A percentile compares a stretch with the other conserved stretches of the same genome.
phyloP scores from a whole-genome alignment of 192 early-diverging fungal genomes.

The Backusella sp. region DNA sequence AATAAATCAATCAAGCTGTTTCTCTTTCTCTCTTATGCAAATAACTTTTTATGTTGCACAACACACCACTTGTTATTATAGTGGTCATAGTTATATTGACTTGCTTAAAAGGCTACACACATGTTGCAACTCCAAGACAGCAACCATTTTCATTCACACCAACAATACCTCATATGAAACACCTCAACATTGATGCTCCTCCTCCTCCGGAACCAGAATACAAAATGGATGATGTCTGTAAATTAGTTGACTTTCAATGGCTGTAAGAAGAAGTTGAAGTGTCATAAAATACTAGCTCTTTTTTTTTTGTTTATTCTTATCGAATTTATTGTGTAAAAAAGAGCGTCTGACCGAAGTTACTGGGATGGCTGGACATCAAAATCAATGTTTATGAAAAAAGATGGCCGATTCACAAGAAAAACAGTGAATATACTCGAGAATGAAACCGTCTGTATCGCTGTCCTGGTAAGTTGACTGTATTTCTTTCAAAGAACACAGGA shows the following conservation, averaged over 20 bases:
- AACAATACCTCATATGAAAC: not conserved
- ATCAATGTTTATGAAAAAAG: constrained; percentile 2
- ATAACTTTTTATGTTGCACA: not conserved
- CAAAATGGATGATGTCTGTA: not conserved
- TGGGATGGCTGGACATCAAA: constrained; percentile 11
- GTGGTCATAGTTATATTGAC: not conserved
- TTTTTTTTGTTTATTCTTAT: not conserved
- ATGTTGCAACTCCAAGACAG: not conserved
- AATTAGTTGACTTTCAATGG: not conserved
- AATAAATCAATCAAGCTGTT: not conserved
- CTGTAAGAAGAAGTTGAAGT: not conserved
- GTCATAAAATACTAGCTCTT: not conserved
- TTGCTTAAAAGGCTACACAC: not conserved
- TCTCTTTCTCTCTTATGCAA: constrained; percentile 1
- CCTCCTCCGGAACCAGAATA: not conserved
- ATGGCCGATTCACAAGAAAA: not conserved
- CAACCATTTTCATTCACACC: not conserved
- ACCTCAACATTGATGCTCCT: not conserved
- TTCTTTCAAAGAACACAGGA: not conserved
- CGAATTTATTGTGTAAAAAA: not conserved
- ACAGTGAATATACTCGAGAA: not conserved
- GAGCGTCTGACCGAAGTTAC: not conserved
- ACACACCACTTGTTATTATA: not conserved
- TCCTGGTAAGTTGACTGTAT: not conserved
- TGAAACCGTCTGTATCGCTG: not conserved